Percentiles rank a stretch among this genome's conserved stretches.
These are phyloP conservation scores for Botrytis tulipae DNA, from an alignment of 2,329 filamentous ascomycete genomes.

Conservation along the genomic window DNA sequence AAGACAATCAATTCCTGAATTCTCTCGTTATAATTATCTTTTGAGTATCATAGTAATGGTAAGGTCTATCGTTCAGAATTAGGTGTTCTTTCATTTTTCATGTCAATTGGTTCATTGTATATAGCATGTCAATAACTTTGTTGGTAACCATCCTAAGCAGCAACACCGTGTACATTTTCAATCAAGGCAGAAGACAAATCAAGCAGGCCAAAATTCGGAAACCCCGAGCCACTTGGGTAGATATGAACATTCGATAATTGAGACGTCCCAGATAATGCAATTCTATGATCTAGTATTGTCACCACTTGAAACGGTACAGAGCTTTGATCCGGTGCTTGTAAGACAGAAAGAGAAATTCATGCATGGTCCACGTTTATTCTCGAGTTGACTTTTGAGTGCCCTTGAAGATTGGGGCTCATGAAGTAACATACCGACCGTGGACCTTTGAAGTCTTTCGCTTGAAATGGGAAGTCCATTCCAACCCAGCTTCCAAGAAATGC, in stretches of 20 bases:
- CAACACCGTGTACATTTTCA: too few species aligned
- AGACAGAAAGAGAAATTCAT: not conserved
- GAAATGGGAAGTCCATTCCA: not conserved
- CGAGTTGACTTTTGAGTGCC: not conserved
- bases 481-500: not conserved
- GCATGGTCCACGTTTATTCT: not conserved
- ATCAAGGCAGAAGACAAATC: not conserved
- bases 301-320: not conserved
- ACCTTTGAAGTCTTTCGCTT: not conserved
- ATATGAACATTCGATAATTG: not conserved
- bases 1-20: not conserved
- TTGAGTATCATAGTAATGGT: not conserved
- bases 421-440: not conserved
- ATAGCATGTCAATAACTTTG: not conserved
- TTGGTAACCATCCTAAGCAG: not conserved
- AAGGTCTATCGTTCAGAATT: not conserved
- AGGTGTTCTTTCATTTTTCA: not conserved
- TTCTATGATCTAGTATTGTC: not conserved
- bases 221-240: not conserved
- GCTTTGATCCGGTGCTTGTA: not conserved
- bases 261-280: not conserved
- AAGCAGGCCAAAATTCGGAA: not conserved
- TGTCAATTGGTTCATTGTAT: not conserved
- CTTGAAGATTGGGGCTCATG: not conserved
- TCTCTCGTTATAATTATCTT: not conserved